Percentiles rank a stretch among this genome's conserved stretches.
Evolutionary conservation across 169 alveolate species (phyloP).

Genomic region (Plasmodium berghei): DNA sequence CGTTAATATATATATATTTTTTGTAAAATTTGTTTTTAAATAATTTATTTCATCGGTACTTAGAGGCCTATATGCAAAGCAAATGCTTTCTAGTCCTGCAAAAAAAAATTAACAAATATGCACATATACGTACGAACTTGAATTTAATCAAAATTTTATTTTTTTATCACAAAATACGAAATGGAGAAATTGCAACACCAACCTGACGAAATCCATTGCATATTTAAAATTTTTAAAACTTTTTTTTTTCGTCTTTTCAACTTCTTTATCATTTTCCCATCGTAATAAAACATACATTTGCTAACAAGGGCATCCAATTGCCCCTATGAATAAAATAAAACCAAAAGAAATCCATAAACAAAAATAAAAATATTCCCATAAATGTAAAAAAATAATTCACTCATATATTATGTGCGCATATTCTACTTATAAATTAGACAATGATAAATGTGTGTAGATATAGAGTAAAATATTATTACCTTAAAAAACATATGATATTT

Average conservation of each 20-base stretch:
- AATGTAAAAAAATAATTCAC: background rate
- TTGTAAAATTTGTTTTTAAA: constrained; percentile 20
- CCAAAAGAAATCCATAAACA: background rate
- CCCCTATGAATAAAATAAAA: constrained; percentile 14
- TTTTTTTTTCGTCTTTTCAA: constrained; percentile 43
- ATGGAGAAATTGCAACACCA: background rate
- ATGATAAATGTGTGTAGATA: background rate
- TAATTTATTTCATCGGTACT: constrained; percentile 30
- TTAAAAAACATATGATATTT: constrained; percentile 62
- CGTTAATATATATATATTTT: constrained; percentile 41
- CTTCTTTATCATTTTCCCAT: constrained; percentile 38
- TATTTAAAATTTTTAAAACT: constrained; percentile 33
- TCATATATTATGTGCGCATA: background rate
- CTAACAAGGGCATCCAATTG: constrained; percentile 57
- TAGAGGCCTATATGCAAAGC: constrained; percentile 64
- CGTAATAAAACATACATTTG: constrained; percentile 68
- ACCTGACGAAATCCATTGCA: constrained; percentile 74
- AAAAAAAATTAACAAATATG: too few species aligned
- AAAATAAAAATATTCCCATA: background rate
- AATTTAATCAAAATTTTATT: background rate
- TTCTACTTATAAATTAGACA: background rate
- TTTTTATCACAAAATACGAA: background rate
- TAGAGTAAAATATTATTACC: constrained; percentile 7
- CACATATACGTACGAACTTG: background rate
- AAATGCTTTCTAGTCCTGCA: constrained; percentile 53